Base-by-base conservation (phyloP, 1,284 basidiomycete genomes). In the Austroboletus niveus region DNA sequence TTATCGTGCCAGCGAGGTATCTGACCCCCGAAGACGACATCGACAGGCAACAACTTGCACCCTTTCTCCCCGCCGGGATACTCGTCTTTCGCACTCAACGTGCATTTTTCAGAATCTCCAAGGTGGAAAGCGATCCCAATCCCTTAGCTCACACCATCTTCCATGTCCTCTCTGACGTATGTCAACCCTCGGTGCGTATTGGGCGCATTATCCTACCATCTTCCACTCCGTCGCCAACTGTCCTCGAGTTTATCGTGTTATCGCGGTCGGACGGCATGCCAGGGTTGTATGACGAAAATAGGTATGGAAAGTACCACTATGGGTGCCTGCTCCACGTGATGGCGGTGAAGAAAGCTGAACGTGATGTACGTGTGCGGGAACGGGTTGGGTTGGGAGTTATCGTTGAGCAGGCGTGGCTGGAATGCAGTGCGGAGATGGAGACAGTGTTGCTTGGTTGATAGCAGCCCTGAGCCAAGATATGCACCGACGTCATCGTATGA, bases 251-350 rank as follows among this genome's bases (percentile, higher is more conserved):
- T 15, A 17, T 59, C 20, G 59, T 62, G 6, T 47, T 65, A 3
- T 63, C 63, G 9, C 59, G 60, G 9, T 34, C 48, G 3, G 42
- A 45, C 8, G 45, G 42, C 2, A 6, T 36, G 3, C 0, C 0
- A 8, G 61, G 58, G 15, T 41, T 61, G 3, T 63, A 40, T 32
- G 48, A 65, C 24, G 51, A 61, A 35, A 22, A 12, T 2, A 30
- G 20, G 9, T 61, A 51, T 43, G 56, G 59, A 15, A n/a, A 43
- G 15, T 31, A 22, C 22, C 57, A 53, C 32, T 31, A 51, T 15
- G 59, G 51, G 6, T 65, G 60, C 34, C 4, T 63, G 46, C 27
- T 62, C 47, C 52, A 63, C 22, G 61, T 61, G 3, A 59, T 65
- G 60, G 61, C 47, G 1, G 56, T 65, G 35, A 46, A 43, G 35